Evolutionary conservation across 352 stramenopile species (phyloP).

Genomic region (Peronospora tabacina): DNA sequence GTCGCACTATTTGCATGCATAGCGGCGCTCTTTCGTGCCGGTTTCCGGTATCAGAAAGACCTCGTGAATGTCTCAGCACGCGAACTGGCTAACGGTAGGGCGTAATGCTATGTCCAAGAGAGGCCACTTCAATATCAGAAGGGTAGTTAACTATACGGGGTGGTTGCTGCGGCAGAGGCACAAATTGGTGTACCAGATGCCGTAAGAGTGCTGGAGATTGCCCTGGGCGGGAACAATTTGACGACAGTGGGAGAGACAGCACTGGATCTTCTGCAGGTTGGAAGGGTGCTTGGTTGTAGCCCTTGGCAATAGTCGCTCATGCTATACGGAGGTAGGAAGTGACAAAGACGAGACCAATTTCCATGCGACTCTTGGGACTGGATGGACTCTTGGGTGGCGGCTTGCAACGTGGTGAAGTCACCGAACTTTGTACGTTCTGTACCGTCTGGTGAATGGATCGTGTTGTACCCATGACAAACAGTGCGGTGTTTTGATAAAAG

Average conservation of each 20-base stretch:
- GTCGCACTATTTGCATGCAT: background rate
- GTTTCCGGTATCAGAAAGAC: constrained; percentile 54
- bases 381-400: constrained; percentile 60
- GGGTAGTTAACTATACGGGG: background rate
- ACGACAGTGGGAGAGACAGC: constrained; percentile 32
- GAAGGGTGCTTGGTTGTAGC: background rate
- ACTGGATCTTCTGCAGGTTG: constrained; percentile 39
- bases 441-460: background rate
- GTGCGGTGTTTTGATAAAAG: constrained; percentile 8
- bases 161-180: constrained; percentile 24
- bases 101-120: background rate
- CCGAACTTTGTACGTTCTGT: constrained; percentile 54
- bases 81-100: constrained; percentile 48
- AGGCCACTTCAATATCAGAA: background rate
- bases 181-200: constrained; percentile 37
- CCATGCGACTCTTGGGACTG: constrained; percentile 36
- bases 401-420: constrained; percentile 61
- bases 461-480: too few species aligned
- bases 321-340: constrained; percentile 22
- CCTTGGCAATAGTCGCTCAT: background rate
- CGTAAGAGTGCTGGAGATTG: constrained; percentile 25
- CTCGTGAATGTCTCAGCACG: constrained; percentile 39
- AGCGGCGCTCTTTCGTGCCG: constrained; percentile 53
- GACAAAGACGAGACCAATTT: constrained; percentile 27
- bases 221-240: constrained; percentile 1